Conservation (phyloP, 2,329 filamentous ascomycete species). For the Aspergillus neotritici region DNA sequence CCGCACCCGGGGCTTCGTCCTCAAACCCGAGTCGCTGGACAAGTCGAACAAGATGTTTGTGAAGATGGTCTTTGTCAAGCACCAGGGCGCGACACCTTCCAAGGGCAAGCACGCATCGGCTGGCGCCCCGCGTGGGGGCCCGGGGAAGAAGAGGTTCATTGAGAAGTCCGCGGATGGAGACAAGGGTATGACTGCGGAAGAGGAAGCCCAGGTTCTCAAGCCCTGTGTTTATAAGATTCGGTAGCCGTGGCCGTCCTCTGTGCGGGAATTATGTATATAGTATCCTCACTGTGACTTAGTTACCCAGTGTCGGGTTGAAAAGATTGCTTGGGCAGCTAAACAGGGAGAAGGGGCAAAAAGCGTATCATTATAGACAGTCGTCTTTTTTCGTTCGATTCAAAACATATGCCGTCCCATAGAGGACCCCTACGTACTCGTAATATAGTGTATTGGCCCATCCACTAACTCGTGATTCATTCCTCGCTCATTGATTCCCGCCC, state of each 20-base stretch:
- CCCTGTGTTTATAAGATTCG: constrained; percentile 94
- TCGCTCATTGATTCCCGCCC: constrained; percentile 39
- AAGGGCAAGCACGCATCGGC: constrained; percentile 63
- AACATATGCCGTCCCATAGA: constrained; percentile 14
- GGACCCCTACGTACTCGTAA: constrained; percentile 11
- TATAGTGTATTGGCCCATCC: constrained; percentile 12
- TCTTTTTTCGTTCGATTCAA: constrained; percentile 26
- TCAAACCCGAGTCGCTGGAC: constrained; percentile 69
- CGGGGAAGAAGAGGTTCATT: constrained; percentile 50
- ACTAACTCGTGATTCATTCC: constrained; percentile 12
- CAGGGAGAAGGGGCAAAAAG: neutral
- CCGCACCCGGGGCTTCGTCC: constrained; percentile 72
- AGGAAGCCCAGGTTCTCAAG: constrained; percentile 71
- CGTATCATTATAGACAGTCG: constrained; percentile 18
- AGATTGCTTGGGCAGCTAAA: neutral
- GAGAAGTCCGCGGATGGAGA: constrained; percentile 50
- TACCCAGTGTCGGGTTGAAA: constrained; percentile 4
- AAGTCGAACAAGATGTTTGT: constrained; percentile 97
- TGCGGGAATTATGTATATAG: neutral
- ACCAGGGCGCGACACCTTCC: constrained; percentile 54
- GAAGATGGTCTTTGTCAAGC: constrained; percentile 90
- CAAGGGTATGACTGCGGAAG: constrained; percentile 52
- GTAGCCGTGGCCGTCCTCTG: constrained; percentile 36
- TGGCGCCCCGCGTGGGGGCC: constrained; percentile 26
- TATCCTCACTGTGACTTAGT: constrained; percentile 4